phyloP scores from a whole-genome alignment of 495 filamentous ascomycete species.

The Parathielavia appendiculata region DNA sequence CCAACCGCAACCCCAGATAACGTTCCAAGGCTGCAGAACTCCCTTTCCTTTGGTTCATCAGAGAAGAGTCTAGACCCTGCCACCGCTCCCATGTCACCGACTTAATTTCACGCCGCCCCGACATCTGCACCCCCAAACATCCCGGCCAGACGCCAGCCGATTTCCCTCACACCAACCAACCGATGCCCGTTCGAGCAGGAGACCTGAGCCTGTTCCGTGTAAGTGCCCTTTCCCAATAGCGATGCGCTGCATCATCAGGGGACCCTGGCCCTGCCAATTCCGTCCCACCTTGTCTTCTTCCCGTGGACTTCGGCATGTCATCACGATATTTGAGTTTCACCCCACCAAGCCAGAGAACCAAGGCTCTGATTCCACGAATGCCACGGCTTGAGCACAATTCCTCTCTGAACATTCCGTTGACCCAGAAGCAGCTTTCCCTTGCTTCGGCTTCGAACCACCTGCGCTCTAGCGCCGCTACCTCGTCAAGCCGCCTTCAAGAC shows the following conservation, averaged over 20 bases:
- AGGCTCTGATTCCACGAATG: conserved; percentile 25
- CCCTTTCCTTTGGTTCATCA: neutral
- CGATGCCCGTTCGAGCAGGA: neutral
- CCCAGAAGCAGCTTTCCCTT: conserved; percentile 6
- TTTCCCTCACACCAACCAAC: conserved; percentile 3
- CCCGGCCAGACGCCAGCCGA: conserved; percentile 6
- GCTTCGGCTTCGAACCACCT: neutral
- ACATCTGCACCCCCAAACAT: neutral
- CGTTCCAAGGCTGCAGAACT: neutral
- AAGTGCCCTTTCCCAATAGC: conserved; percentile 13
- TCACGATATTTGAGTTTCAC: conserved; percentile 31
- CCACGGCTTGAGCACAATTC: conserved; percentile 27
- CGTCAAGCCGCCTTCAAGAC: no score
- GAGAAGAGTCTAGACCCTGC: conserved; percentile 7
- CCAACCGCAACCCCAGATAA: no score
- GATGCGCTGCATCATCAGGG: neutral
- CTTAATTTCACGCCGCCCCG: conserved; percentile 11
- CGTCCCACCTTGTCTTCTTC: conserved; percentile 27
- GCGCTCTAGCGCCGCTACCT: no score
- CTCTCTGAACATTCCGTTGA: conserved; percentile 31
- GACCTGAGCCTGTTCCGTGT: conserved; percentile 4
- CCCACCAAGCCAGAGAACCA: conserved; percentile 25
- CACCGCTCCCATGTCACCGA: conserved; percentile 1
- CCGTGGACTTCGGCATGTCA: conserved; percentile 30
- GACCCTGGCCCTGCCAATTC: conserved; percentile 23